A percentile compares a stretch with the other conserved stretches of the same genome.
Conservation (phyloP, 345 rosid genomes). For the Salix exigua region DNA sequence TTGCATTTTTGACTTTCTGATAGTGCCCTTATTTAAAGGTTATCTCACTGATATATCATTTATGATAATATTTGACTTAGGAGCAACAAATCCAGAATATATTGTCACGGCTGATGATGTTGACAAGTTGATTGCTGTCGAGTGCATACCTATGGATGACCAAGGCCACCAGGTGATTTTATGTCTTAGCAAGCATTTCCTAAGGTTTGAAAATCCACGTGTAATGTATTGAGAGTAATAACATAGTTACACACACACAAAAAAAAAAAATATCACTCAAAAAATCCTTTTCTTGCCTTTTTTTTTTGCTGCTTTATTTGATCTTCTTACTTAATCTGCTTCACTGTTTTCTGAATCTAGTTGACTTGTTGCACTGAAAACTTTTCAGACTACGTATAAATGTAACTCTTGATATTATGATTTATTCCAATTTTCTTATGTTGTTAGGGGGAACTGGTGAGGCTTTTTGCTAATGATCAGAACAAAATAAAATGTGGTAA, state of each 20-base stretch:
- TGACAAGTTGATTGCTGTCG: slow-evolving; percentile 91
- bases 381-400: background rate
- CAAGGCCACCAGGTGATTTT: slow-evolving; percentile 77
- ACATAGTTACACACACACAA: background rate
- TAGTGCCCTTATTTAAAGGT: background rate
- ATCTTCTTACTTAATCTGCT: background rate
- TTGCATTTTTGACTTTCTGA: background rate
- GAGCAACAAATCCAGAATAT: slow-evolving; percentile 97
- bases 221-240: background rate
- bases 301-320: background rate
- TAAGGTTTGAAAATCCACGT: background rate
- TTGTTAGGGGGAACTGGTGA: slow-evolving; percentile 85
- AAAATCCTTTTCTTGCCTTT: too few relatives aligned
- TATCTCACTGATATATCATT: background rate
- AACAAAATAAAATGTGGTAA: slow-evolving; percentile 90
- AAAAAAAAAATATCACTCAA: background rate
- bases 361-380: background rate
- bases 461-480: slow-evolving; percentile 83
- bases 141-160: slow-evolving; percentile 99
- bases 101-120: slow-evolving; percentile 98
- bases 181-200: background rate
- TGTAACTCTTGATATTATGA: background rate
- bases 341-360: background rate
- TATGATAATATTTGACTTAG: slow-evolving; percentile 34
- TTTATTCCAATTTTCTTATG: slow-evolving; percentile 9